A percentile compares a stretch with the other conserved stretches of the same genome.
These are phyloP conservation scores for Populus ilicifolia DNA, from an alignment of 345 rosid species.

Conservation along the genomic window DNA sequence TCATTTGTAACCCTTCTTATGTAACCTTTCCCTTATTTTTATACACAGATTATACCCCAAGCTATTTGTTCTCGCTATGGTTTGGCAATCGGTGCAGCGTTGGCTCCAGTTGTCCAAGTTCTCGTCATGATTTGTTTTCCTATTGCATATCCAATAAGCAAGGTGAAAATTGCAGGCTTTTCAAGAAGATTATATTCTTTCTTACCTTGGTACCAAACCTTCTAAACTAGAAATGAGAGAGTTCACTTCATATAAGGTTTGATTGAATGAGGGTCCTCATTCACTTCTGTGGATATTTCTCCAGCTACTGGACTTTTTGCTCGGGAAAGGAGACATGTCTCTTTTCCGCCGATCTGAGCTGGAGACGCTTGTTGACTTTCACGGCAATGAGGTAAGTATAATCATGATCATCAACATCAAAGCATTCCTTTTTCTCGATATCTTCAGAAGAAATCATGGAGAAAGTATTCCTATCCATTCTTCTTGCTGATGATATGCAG, in stretches of 20 bases:
- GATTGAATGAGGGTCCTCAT: no score
- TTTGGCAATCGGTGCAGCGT: slow-evolving; percentile 80
- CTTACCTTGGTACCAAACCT: neutral
- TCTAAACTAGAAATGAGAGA: no score
- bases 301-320: slow-evolving; percentile 69
- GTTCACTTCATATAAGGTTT: neutral
- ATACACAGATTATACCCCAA: slow-evolving; percentile 75
- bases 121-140: slow-evolving; percentile 87
- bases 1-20: no score
- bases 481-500: slow-evolving; percentile 23
- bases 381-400: slow-evolving; percentile 77
- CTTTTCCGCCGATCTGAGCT: slow-evolving; percentile 96
- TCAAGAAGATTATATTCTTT: neutral
- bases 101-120: slow-evolving; percentile 75
- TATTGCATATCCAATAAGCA: slow-evolving; percentile 90
- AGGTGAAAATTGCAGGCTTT: slow-evolving; percentile 41
- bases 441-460: no score
- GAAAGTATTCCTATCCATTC: neutral
- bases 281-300: slow-evolving; percentile 2
- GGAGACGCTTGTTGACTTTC: slow-evolving; percentile 83
- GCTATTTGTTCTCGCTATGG: slow-evolving; percentile 90
- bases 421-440: neutral
- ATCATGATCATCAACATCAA: neutral
- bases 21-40: neutral
- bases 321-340: slow-evolving; percentile 78